Conservation (phyloP, 2,329 filamentous ascomycete species). For the Thielaviopsis cerberus region DNA sequence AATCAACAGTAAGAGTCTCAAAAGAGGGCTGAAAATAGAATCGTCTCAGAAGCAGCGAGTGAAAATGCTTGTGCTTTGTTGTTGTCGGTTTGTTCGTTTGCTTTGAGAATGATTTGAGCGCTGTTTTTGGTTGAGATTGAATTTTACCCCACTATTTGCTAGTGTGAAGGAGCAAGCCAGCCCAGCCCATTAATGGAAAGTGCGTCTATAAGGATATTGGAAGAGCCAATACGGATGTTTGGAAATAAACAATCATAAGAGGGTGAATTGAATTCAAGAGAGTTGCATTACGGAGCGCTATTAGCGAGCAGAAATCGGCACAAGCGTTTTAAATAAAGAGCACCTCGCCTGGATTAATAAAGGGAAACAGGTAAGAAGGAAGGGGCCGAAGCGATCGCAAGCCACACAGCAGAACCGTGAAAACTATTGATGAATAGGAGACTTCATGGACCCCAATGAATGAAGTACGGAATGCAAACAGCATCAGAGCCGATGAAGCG, state of each 20-base stretch:
- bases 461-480: not conserved
- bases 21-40: not conserved
- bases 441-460: not conserved
- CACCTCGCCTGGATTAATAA: too few relatives aligned
- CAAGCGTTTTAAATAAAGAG: not conserved
- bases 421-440: not conserved
- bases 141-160: slow-evolving; percentile 7
- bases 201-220: too few relatives aligned
- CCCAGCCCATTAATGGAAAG: too few relatives aligned
- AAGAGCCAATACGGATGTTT: too few relatives aligned
- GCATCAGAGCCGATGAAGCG: not conserved
- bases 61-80: not conserved
- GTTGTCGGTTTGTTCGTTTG: not conserved
- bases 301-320: not conserved
- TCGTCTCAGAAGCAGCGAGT: not conserved
- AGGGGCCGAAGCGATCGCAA: not conserved
- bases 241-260: too few relatives aligned
- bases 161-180: not conserved
- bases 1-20: not conserved
- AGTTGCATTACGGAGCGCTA: too few relatives aligned
- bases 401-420: not conserved
- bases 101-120: not conserved
- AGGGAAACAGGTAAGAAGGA: not conserved
- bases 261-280: too few relatives aligned
- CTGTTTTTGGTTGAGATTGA: not conserved